Conservation (phyloP, 2,329 filamentous ascomycete species). For the Colletotrichum zoysiae region DNA sequence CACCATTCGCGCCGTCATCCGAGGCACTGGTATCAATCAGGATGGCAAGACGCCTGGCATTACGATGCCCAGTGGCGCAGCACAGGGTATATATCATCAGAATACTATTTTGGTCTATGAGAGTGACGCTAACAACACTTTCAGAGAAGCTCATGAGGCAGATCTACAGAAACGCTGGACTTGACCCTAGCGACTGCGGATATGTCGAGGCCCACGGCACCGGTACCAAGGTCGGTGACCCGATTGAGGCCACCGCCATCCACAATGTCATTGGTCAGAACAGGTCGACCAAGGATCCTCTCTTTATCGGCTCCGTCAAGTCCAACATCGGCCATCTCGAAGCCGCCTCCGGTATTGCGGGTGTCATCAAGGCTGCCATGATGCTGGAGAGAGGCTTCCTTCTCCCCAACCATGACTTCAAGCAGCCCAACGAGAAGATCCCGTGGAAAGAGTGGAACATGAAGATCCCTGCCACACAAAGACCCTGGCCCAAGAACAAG, state of each 20-base stretch:
- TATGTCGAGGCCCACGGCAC: conserved; percentile 68
- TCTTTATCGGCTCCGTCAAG: conserved; percentile 63
- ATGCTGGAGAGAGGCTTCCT: conserved; percentile 65
- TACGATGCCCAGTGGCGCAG: conserved; percentile 65
- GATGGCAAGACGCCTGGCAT: conserved; percentile 70
- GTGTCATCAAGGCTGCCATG: conserved; percentile 64
- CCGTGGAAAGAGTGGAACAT: conserved; percentile 64
- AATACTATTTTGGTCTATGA: background rate
- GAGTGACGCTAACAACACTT: conserved; percentile 39
- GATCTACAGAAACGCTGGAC: conserved; percentile 50
- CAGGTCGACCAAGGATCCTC: conserved; percentile 46
- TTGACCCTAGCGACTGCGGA: conserved; percentile 46
- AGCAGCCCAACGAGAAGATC: conserved; percentile 62
- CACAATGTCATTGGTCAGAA: conserved; percentile 55
- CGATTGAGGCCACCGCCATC: conserved; percentile 65
- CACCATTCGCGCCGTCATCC: conserved; percentile 64
- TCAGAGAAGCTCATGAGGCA: conserved; percentile 56
- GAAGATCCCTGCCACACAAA: conserved; percentile 58
- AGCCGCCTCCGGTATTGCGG: conserved; percentile 63
- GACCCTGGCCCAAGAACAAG: conserved; percentile 62
- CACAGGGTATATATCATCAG: conserved; percentile 53
- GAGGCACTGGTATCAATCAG: conserved; percentile 64
- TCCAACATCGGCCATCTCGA: conserved; percentile 67
- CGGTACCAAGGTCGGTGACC: conserved; percentile 67
- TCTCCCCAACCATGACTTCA: conserved; percentile 63